These are phyloP conservation scores for Erodium maritimum DNA, from an alignment of 345 rosid genomes.

Conservation along the genomic window DNA sequence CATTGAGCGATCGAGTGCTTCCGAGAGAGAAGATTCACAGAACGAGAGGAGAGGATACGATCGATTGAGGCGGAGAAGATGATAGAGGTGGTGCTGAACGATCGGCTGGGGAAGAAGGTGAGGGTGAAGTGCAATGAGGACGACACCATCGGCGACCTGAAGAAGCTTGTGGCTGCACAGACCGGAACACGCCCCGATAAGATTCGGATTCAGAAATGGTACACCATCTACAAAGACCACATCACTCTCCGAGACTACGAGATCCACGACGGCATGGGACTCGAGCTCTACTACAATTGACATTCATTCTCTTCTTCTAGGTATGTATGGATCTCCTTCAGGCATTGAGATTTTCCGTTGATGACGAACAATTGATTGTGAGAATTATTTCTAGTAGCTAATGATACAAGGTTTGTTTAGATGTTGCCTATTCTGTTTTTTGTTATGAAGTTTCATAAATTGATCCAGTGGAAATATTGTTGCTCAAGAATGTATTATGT, in stretches of 20 bases:
- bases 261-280: constrained; percentile 30
- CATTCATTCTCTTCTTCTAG: not conserved
- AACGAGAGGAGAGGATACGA: no score
- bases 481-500: no score
- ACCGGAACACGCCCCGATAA: constrained; percentile 35
- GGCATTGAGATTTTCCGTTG: not conserved
- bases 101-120: constrained; percentile 25
- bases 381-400: no score
- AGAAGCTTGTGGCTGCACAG: constrained; percentile 33
- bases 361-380: no score
- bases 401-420: no score
- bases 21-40: no score
- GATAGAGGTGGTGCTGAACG: constrained; percentile 32
- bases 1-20: no score
- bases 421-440: no score
- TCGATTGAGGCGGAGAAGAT: constrained; percentile 8
- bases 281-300: constrained; percentile 29
- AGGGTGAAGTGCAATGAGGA: constrained; percentile 25
- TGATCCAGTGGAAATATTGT: no score
- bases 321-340: no score
- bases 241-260: constrained; percentile 25
- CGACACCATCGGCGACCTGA: constrained; percentile 29
- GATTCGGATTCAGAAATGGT: constrained; percentile 14
- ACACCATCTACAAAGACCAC: not conserved
- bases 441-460: no score